These are phyloP conservation scores for Termitomyces titanicus DNA, from an alignment of 768 basidiomycete genomes.

Conservation along the genomic window DNA sequence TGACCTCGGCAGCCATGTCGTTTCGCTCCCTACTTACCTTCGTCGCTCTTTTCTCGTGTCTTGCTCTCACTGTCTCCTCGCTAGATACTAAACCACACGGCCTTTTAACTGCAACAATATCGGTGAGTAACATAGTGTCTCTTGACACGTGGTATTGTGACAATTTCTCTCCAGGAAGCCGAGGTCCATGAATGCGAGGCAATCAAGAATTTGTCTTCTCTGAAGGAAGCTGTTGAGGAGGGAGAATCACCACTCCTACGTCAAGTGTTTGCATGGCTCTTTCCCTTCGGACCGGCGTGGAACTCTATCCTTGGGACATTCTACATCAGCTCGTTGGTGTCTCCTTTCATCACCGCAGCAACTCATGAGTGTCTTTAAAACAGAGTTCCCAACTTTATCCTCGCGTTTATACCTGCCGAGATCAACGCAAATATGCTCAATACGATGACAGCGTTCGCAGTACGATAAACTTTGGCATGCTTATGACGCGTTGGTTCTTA, in stretches of 20 bases:
- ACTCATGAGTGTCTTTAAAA: slow-evolving; percentile 12
- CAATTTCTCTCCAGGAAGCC: slow-evolving; percentile 26
- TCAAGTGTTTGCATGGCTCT: slow-evolving; percentile 73
- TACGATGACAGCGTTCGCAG: slow-evolving; percentile 93
- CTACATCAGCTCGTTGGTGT: slow-evolving; percentile 91
- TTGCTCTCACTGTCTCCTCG: slow-evolving; percentile 4
- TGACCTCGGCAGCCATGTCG: slow-evolving; percentile 20
- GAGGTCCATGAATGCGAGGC: slow-evolving; percentile 38
- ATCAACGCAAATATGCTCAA: slow-evolving; percentile 84
- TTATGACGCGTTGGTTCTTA: slow-evolving; percentile 8
- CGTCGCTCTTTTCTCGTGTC: slow-evolving; percentile 43
- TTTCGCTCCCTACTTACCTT: slow-evolving; percentile 25
- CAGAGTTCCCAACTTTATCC: slow-evolving; percentile 92
- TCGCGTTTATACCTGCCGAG: slow-evolving; percentile 88
- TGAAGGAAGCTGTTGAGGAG: slow-evolving; percentile 61
- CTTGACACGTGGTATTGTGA: background rate
- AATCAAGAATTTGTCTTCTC: slow-evolving; percentile 44
- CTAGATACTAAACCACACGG: background rate
- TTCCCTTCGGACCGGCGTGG: slow-evolving; percentile 89
- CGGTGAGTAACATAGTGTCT: slow-evolving; percentile 8
- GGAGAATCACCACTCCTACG: slow-evolving; percentile 74
- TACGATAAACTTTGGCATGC: slow-evolving; percentile 32
- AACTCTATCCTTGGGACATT: slow-evolving; percentile 90
- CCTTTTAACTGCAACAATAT: slow-evolving; percentile 8
- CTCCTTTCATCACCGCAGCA: background rate